Base-by-base conservation (phyloP, 106 monocot genomes). In the Apostasia ramifera region DNA sequence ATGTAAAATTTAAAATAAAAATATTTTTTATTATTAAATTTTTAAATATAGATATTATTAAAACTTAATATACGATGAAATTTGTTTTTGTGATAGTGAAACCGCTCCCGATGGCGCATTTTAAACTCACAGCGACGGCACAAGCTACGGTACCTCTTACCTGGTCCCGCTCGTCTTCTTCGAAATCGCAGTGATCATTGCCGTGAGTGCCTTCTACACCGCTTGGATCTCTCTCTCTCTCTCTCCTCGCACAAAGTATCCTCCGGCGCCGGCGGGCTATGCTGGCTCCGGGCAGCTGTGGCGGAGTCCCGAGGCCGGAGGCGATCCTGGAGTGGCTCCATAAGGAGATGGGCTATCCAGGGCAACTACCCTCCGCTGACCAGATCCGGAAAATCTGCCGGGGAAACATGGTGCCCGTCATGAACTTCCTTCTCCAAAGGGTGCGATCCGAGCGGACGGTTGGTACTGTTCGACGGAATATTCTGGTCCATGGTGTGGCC, bases 311-410 rank as follows among this genome's bases (percentile, higher is more conserved):
- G 44, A 68, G 66, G 58, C 85, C 90, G 59, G 90, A 90, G 77
- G 87, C 81, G 57, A 99, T 99, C 54, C 53, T 90, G n/a, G 89
- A 90, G 70, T 99, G 98, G 98, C 78, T 99, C 3, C 93, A 99
- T 71, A 86, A 80, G 73, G 98, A 99, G 80, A 90, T 99, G 87
- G 90, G 79, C 13, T 93, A 90, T 85, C 66, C 85, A 0, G 83
- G 75, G 5, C 76, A 87, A n/a, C 81, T 85, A 15, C 93, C 93
- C n/a, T 76, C 85, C 1, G 70, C 83, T 5, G 98, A 99, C 11
- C 78, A 83, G 81, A 81, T 99, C 45, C 90, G 90, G 50, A 93
- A 88, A 83, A 78, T 99, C 77, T 93, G 93, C 88, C 76, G 93
- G 8, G 93, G 98, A 8, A 99, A 99, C 81, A 88, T 99, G 98